These are phyloP conservation scores for Magnaporthiopsis rhizophila DNA, from an alignment of 2,329 filamentous ascomycete species.

Conservation along the genomic window DNA sequence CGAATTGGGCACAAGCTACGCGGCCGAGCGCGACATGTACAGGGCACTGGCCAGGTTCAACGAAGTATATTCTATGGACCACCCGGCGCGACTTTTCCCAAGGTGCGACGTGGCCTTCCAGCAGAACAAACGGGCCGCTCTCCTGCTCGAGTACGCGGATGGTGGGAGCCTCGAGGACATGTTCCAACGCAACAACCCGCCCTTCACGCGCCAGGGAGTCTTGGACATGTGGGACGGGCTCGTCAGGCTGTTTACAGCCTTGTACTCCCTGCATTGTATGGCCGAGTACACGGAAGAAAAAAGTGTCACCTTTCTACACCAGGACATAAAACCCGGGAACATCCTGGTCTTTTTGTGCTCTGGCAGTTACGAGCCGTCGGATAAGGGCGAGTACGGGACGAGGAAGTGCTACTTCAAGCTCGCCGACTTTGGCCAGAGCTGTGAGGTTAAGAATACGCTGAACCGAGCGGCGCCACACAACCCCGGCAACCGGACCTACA, in stretches of 20 bases:
- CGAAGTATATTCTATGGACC: too few species aligned
- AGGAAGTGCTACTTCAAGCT: not conserved
- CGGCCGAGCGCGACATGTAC: too few species aligned
- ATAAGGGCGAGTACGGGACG: not conserved
- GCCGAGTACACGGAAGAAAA: not conserved
- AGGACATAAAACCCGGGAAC: constrained; percentile 6
- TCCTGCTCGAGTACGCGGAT: constrained; percentile 7
- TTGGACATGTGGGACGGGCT: not conserved
- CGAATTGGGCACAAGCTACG: not conserved
- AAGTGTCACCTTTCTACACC: not conserved
- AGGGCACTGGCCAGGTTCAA: too few species aligned
- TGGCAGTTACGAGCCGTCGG: too few species aligned
- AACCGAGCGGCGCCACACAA: not conserved
- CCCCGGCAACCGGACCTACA: constrained; percentile 1
- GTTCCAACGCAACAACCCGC: not conserved
- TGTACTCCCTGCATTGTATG: not conserved
- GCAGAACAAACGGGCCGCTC: not conserved
- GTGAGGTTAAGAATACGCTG: not conserved
- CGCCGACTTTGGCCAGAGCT: constrained; percentile 6
- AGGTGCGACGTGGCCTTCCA: not conserved
- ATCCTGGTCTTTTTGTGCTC: constrained; percentile 4
- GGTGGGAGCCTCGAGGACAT: constrained; percentile 4
- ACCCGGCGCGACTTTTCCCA: not conserved
- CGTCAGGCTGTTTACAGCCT: not conserved
- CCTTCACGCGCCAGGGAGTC: not conserved